Conservation (phyloP, 2,329 filamentous ascomycete genomes). For the Clonostachys sp. region DNA sequence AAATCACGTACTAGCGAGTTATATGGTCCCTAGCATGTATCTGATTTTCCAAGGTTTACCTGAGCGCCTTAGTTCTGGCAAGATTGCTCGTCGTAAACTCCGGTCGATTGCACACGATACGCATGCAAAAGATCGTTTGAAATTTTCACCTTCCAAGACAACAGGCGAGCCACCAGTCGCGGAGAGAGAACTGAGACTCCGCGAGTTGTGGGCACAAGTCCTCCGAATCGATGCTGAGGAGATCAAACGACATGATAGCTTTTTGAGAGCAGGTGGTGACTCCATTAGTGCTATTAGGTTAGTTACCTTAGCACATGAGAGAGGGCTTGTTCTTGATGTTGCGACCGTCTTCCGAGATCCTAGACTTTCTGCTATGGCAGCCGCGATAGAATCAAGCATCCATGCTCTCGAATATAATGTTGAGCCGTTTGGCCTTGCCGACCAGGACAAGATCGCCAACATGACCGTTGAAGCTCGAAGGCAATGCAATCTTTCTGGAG, state of each 20-base stretch:
- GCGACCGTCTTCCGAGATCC: conserved; percentile 32
- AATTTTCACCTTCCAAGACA: background rate
- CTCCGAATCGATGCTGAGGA: conserved; percentile 18
- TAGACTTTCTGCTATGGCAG: conserved; percentile 33
- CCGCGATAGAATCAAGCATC: background rate
- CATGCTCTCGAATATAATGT: background rate
- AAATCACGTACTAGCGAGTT: conserved; percentile 9
- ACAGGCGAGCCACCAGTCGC: conserved; percentile 15
- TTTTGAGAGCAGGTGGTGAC: conserved; percentile 38
- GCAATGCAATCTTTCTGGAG: background rate
- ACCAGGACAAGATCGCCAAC: background rate
- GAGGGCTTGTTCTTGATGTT: conserved; percentile 28
- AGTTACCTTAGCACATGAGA: conserved; percentile 27
- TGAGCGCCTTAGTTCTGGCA: conserved; percentile 5
- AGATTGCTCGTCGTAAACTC: conserved; percentile 15
- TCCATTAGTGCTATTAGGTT: conserved; percentile 40
- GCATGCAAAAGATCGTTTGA: conserved; percentile 9
- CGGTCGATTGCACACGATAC: conserved; percentile 10
- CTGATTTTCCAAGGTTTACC: conserved; percentile 11
- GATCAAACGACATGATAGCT: conserved; percentile 25
- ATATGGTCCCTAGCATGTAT: conserved; percentile 7
- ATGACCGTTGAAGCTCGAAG: background rate
- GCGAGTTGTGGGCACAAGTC: conserved; percentile 22
- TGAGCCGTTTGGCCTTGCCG: background rate
- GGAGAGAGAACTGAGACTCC: conserved; percentile 23